Evolutionary conservation across 805 yeast species (phyloP).

Genomic region (Blastobotrys robertii): DNA sequence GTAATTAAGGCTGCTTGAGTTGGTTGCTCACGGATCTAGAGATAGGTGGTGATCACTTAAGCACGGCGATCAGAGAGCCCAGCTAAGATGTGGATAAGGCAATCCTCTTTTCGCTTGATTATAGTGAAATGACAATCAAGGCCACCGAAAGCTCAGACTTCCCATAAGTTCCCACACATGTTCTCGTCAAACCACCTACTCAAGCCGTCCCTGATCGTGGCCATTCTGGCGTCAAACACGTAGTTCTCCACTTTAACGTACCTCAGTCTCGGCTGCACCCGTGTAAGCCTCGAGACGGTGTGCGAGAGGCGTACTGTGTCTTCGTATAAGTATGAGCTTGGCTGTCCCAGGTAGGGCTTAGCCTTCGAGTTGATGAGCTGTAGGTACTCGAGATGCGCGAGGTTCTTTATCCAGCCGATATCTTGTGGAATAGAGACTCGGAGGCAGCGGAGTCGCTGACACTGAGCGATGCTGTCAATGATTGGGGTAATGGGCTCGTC

Average conservation of each 20-base stretch:
- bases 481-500: no score
- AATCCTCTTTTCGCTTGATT: no score
- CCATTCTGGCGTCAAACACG: not conserved
- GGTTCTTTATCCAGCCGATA: not conserved
- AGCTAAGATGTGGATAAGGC: no score
- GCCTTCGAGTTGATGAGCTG: slow-evolving; percentile 6
- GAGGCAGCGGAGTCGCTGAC: not conserved
- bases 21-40: no score
- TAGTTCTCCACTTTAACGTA: not conserved
- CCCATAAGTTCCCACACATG: no score
- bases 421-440: not conserved
- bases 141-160: no score
- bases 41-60: no score
- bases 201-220: not conserved
- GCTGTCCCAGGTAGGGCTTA: not conserved
- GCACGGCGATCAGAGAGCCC: no score
- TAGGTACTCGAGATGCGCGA: slow-evolving; percentile 3
- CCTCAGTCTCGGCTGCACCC: not conserved
- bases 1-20: no score
- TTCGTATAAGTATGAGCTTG: no score
- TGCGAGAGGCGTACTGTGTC: not conserved
- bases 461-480: not conserved
- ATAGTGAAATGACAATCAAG: no score
- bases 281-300: not conserved
- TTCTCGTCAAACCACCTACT: not conserved